Base-by-base conservation (phyloP, 371 early-diverging fungal species). In the Rhizopus sp. region DNA sequence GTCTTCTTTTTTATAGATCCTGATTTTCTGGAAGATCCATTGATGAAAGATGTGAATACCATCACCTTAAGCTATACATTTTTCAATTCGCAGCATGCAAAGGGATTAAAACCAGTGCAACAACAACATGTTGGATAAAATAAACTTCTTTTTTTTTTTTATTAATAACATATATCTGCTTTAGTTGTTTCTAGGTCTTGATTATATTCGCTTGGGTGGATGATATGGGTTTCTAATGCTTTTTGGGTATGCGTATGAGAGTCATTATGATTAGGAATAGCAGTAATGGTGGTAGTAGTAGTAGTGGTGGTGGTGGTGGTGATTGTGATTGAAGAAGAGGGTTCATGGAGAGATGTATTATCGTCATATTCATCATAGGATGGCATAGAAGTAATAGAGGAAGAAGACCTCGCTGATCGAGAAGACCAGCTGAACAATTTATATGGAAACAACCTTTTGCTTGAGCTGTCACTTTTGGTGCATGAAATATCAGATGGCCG, bases 1-100 rank as follows among this genome's bases (percentile, higher is more conserved):
- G 96, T 99, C 33, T 99, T 98, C 64, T 99, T 99, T 77, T 99
- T 93, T 65, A 90, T 99, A 53, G 99, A 99, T 62, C 98, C 98
- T 7, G 98, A 94, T 68, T 93, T 98, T 76, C 84, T 90, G 37
- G 83, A 88, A n/a, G 98, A 98, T 72, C 97, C 97, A 29, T 81
- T 88, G 66, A 95, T 96, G 94, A 90, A 90, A 67, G 95, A 97
- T 62, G 94, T 97, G 5, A 86, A 87, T 52, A 90, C 91, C n/a
- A 89, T 98, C 51, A 95, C 95, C 1, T 73, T 98, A 50, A 88
- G 91, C 49, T 98, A 98, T 70, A 95, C 97, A 3, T 94, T 93
- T 67, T 93, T 93, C 69, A 91, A 93, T 72, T 88, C 93, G 5
- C 80, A 74, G 64, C 61, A 80, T 53, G 80, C 80, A 8, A 68